Evolutionary conservation across 2,329 filamentous ascomycete species (phyloP).

Genomic region (Boeremia exigua): DNA sequence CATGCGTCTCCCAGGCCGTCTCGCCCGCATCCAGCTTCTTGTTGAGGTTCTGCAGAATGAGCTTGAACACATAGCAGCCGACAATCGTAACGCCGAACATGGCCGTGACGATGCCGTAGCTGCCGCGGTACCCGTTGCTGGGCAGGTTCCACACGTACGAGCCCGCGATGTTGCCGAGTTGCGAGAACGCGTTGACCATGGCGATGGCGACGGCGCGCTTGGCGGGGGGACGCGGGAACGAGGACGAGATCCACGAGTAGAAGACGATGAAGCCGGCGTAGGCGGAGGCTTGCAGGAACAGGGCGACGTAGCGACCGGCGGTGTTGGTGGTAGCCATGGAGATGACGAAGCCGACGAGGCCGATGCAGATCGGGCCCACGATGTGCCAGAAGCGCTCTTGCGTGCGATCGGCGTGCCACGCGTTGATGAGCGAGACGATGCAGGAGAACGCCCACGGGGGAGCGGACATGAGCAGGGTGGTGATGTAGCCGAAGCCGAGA

Average conservation of each 20-base stretch:
- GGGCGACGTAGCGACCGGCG: slow-evolving; percentile 41
- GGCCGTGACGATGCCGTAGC: slow-evolving; percentile 68
- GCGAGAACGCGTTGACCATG: slow-evolving; percentile 61
- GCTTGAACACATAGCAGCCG: slow-evolving; percentile 52
- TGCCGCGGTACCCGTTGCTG: slow-evolving; percentile 67
- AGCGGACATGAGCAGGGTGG: slow-evolving; percentile 50
- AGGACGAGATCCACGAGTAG: slow-evolving; percentile 46
- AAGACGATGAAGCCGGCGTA: slow-evolving; percentile 48
- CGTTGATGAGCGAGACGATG: slow-evolving; percentile 55
- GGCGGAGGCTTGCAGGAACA: slow-evolving; percentile 49
- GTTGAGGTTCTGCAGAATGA: slow-evolving; percentile 37
- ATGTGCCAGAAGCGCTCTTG: slow-evolving; percentile 62
- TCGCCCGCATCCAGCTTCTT: slow-evolving; percentile 42
- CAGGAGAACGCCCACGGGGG: slow-evolving; percentile 59
- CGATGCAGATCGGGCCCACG: slow-evolving; percentile 51
- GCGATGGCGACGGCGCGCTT: slow-evolving; percentile 68
- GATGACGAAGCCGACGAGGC: slow-evolving; percentile 54
- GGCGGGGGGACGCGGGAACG: slow-evolving; percentile 61
- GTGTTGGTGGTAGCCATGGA: slow-evolving; percentile 40
- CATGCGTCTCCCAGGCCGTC: slow-evolving; percentile 34
- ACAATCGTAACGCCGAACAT: slow-evolving; percentile 68
- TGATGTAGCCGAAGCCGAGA: slow-evolving; percentile 47
- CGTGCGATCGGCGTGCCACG: slow-evolving; percentile 59
- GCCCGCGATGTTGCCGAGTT: slow-evolving; percentile 56
- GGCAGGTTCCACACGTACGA: slow-evolving; percentile 68